Evolutionary conservation across 306 rosid species (phyloP).

Genomic region (Trifolium dubium): DNA sequence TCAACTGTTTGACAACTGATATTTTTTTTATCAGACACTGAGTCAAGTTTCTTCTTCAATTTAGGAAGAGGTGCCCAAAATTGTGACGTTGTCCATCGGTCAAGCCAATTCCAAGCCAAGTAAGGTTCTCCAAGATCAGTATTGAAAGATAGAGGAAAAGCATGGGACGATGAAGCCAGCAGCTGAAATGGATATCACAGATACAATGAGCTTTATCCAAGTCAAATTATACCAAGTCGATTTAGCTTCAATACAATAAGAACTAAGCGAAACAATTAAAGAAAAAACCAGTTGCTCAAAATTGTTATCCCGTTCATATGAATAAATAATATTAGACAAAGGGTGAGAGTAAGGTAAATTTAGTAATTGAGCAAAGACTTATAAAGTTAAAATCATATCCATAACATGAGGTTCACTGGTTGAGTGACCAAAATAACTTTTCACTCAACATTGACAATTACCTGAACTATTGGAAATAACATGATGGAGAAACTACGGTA

Average conservation of each 20-base stretch:
- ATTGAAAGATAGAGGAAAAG: slow-evolving; percentile 46
- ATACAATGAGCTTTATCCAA: slow-evolving; percentile 24
- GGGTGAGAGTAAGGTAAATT: not conserved
- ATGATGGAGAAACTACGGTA: slow-evolving; percentile 25
- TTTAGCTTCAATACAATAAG: slow-evolving; percentile 26
- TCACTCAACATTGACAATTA: slow-evolving; percentile 19
- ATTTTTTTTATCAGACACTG: slow-evolving; percentile 39
- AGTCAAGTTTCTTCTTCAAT: slow-evolving; percentile 33
- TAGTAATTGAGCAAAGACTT: not conserved
- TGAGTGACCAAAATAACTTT: slow-evolving; percentile 8
- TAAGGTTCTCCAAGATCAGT: slow-evolving; percentile 48
- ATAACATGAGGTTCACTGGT: not conserved
- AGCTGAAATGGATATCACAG: slow-evolving; percentile 47
- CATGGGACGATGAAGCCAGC: slow-evolving; percentile 52
- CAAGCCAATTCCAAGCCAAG: slow-evolving; percentile 55
- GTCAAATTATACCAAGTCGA: slow-evolving; percentile 13
- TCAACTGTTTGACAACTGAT: slow-evolving; percentile 40
- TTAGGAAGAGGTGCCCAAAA: slow-evolving; percentile 57
- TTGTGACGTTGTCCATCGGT: slow-evolving; percentile 56
- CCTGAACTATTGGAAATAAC: not conserved
- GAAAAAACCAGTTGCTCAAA: slow-evolving; percentile 9
- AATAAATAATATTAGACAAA: slow-evolving; percentile 22
- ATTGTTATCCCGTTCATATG: slow-evolving; percentile 16
- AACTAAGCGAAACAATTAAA: slow-evolving; percentile 6
- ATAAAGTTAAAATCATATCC: not conserved